Conservation (phyloP, 2,329 filamentous ascomycete species). For the Trichothecium roseum region DNA sequence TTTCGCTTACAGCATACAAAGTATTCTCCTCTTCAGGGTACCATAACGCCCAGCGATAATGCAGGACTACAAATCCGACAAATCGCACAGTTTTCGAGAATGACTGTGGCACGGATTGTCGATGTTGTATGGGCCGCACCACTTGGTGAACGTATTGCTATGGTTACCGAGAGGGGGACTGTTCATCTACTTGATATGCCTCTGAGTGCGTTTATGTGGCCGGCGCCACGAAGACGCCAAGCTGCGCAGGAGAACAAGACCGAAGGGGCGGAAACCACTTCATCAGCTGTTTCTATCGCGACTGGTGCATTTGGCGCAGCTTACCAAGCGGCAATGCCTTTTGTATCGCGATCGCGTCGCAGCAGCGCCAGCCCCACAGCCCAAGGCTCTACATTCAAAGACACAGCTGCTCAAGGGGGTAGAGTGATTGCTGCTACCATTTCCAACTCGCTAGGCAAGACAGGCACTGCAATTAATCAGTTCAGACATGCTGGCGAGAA, state of each 20-base stretch:
- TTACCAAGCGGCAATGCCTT: slow-evolving; percentile 54
- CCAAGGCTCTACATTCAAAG: slow-evolving; percentile 32
- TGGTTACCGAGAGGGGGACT: slow-evolving; percentile 91
- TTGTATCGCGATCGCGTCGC: slow-evolving; percentile 44
- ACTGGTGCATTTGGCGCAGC: slow-evolving; percentile 62
- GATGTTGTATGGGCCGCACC: slow-evolving; percentile 83
- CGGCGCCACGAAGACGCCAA: slow-evolving; percentile 52
- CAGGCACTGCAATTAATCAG: slow-evolving; percentile 58
- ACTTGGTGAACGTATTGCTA: slow-evolving; percentile 70
- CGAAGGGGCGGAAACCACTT: slow-evolving; percentile 37
- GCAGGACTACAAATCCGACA: slow-evolving; percentile 61
- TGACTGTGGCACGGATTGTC: slow-evolving; percentile 84
- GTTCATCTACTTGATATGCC: slow-evolving; percentile 88
- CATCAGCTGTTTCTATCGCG: slow-evolving; percentile 55
- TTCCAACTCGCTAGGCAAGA: slow-evolving; percentile 63
- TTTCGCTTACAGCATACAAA: slow-evolving; percentile 55
- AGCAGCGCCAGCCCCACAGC: slow-evolving; percentile 31
- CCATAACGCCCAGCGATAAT: slow-evolving; percentile 29
- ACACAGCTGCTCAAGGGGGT: slow-evolving; percentile 58
- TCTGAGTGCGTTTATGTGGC: slow-evolving; percentile 75
- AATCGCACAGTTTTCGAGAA: slow-evolving; percentile 77
- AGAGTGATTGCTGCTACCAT: slow-evolving; percentile 65
- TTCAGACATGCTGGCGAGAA: slow-evolving; percentile 68
- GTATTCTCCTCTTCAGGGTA: slow-evolving; percentile 46
- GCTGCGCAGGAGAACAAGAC: slow-evolving; percentile 31